Conservation (phyloP, 257 asterid species). For the Rubia yunnanensis region DNA sequence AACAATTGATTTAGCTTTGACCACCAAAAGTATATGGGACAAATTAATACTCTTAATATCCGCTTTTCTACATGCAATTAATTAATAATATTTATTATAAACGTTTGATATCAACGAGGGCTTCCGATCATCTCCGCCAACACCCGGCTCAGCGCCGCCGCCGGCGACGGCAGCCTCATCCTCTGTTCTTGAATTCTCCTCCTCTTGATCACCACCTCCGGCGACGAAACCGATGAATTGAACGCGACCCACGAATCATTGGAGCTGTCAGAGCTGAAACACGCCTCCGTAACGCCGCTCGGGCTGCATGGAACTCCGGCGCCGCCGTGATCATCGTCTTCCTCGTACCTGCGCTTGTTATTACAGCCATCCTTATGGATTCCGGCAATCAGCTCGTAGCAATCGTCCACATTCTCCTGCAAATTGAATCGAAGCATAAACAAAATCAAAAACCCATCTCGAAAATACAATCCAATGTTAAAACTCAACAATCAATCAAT, state of each 20-base stretch:
- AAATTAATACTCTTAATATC: not conserved
- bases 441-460: not conserved
- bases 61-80: not conserved
- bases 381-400: constrained; percentile 39
- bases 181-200: constrained; percentile 39
- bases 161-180: constrained; percentile 41
- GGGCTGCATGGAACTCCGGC: constrained; percentile 26
- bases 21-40: not conserved
- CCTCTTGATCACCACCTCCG: constrained; percentile 40
- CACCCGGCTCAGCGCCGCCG: constrained; percentile 24
- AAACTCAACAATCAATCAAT: too few relatives aligned
- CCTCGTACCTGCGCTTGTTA: constrained; percentile 37
- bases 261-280: constrained; percentile 32
- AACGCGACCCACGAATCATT: constrained; percentile 31
- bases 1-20: not conserved
- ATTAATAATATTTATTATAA: too few relatives aligned
- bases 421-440: not conserved
- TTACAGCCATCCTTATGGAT: constrained; percentile 7
- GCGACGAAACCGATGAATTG: constrained; percentile 16
- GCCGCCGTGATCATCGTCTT: not conserved
- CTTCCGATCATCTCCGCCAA: constrained; percentile 47
- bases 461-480: not conserved
- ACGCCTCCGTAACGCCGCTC: constrained; percentile 27
- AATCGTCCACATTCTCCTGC: constrained; percentile 66
- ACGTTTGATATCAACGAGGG: constrained; percentile 29